A percentile compares a stretch with the other conserved stretches of the same genome.
phyloP scores from a whole-genome alignment of 371 early-diverging fungal species.

The Syncephalis fuscata region DNA sequence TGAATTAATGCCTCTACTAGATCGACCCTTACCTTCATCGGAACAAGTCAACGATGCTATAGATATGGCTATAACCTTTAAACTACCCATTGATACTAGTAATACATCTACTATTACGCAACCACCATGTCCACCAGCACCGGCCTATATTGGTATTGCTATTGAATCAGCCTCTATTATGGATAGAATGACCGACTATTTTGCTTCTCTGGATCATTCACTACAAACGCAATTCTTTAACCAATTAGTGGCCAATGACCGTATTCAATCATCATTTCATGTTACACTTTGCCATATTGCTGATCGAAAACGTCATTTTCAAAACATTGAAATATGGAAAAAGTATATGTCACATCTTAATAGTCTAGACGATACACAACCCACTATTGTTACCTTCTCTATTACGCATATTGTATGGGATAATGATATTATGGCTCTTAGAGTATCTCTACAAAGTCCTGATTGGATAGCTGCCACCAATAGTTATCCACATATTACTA shows the following conservation, averaged over 20 bases:
- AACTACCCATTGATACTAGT: no score
- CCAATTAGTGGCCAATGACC: slow-evolving; percentile 2
- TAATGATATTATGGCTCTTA: slow-evolving; percentile 4
- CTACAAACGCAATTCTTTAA: neutral
- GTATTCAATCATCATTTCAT: slow-evolving; percentile 14
- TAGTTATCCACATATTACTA: slow-evolving; percentile 5
- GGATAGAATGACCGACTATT: no score
- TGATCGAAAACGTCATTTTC: slow-evolving; percentile 1
- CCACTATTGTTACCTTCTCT: neutral
- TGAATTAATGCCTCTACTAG: slow-evolving; percentile 16
- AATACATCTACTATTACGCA: no score
- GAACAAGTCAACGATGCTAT: no score
- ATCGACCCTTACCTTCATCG: slow-evolving; percentile 10
- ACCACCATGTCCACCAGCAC: no score
- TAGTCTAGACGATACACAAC: neutral
- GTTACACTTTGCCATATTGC: slow-evolving; percentile 22
- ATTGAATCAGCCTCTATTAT: no score
- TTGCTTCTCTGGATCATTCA: slow-evolving; percentile 1
- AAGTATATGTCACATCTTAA: slow-evolving; percentile 2
- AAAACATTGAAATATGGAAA: slow-evolving; percentile 5
- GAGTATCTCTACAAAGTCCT: slow-evolving; percentile 1
- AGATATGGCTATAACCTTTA: no score
- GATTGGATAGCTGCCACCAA: neutral
- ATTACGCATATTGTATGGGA: slow-evolving; percentile 2
- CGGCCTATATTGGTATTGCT: no score